phyloP scores from a whole-genome alignment of 257 asterid species.

The Jacaranda copaia region DNA sequence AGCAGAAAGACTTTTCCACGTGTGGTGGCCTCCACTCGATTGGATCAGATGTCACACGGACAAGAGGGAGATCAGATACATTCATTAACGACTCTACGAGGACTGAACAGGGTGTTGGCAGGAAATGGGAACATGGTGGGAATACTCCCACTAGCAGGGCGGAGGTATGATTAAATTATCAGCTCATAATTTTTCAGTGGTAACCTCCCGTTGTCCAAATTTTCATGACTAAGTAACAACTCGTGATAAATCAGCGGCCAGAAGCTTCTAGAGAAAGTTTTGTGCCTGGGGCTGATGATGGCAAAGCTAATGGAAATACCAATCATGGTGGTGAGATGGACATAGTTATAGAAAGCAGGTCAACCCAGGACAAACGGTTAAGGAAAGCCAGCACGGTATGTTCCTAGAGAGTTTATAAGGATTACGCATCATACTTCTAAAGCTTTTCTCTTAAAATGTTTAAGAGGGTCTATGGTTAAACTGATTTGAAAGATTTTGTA shows the following conservation, averaged over 20 bases:
- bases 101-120: conserved; percentile 56
- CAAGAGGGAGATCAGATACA: conserved; percentile 59
- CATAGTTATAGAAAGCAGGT: conserved; percentile 53
- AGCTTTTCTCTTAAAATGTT: background rate
- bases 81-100: conserved; percentile 51
- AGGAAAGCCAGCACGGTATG: conserved; percentile 93
- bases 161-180: conserved; percentile 54
- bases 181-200: conserved; percentile 7
- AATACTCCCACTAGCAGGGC: conserved; percentile 80
- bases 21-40: conserved; percentile 92
- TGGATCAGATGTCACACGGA: conserved; percentile 89
- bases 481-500: too few relatives aligned
- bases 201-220: background rate
- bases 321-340: conserved; percentile 50
- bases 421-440: background rate
- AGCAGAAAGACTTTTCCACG: conserved; percentile 72
- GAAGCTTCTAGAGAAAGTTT: conserved; percentile 83
- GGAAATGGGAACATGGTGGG: conserved; percentile 59
- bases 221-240: background rate
- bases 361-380: conserved; percentile 68
- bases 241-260: conserved; percentile 58
- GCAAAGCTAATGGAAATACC: conserved; percentile 43
- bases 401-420: conserved; percentile 14
- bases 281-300: conserved; percentile 63
- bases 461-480: too few relatives aligned